Base-by-base conservation (phyloP, 805 yeast genomes). In the Debaryomyces prosopidis region DNA sequence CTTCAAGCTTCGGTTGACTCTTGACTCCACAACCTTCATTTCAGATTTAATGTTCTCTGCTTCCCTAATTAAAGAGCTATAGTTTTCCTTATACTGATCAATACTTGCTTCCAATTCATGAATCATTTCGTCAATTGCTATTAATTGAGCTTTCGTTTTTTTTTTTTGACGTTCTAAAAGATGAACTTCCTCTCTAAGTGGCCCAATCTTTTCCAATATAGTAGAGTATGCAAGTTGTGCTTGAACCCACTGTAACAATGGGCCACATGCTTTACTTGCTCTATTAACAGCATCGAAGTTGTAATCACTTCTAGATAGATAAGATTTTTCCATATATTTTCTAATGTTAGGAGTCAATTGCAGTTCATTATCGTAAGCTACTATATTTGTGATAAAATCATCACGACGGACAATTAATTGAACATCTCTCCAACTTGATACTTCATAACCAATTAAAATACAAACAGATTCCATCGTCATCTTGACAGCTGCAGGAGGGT, bases 251-350 rank as follows among this genome's bases (percentile, higher is more conserved):
- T 83, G 84, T 15, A 87, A 58, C 30, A 92, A 68, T 0, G 98
- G 98, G 0, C 97, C 98, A 68, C 97, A 89, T 0, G 97, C 97
- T 58, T 87, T 89, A 63, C 96, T 86, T 4, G 98, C 98, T 33
- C 97, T 72, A 54, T 87, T 80, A 0, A 89, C 96, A 0, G 87
- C 67, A 39, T 84, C 90, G 54, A 68, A 85, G 34, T 79, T 88
- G 60, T 79, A 91, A 42, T 80, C 85, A 0, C 82, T 77, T 43
- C 82, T 69, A 0, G 84, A 69, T 9, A 91, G 63, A 55, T 86
- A 92, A 1, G 70, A 72, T 1, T 61, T 51, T 33, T 83, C 82
- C 82, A 92, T 81, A 43, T 65, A 71, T 0, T 65, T 54, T 28
- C 89, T 67, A n/a, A 84, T 53, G 3, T 75, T 77, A 1, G 70